Evolutionary conservation across 768 basidiomycete genomes (phyloP), one percentile per base, ranked within the genome.

Genomic region (Mycena floridula): DNA sequence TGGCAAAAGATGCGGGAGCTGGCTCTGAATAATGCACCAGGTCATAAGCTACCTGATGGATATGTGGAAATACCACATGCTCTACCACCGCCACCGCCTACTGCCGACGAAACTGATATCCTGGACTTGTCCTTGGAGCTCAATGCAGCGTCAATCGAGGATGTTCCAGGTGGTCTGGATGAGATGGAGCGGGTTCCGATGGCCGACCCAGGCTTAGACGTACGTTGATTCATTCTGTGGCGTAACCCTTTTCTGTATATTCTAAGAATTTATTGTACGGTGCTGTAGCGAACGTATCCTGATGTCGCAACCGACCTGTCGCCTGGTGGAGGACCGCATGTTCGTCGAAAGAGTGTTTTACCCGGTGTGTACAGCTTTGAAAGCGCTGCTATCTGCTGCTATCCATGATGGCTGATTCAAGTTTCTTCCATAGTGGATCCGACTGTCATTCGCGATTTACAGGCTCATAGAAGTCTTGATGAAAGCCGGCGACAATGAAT

Each of bases 301-400:
- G 84, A 84, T 54, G 68, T 82, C 43, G 76, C 74, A 46, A 67
- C 75, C 53, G 77, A 82, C 47, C 78, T 79, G 54, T 77, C 77
- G 37, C 70, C 79, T 24, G 62, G 75, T 44, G 67, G 72, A 46
- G 79, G 82, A 36, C 74, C 92, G 43, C 95, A 99, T 65, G 81
- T 94, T 25, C 82, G 95, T 54, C 78, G 95, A 63, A 96, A 93
- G 73, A 95, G 91, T 56, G 93, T 95, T 38, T 73, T 97, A 49
- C 94, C 92, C 68, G 85, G 89, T 89, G 61, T 57, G 67, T 65
- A 22, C 46, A 46, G 41, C 26, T 46, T 42, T 52, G 46, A 46
- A 36, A 39, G 52, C 54, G 42, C 49, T 53, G 38, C 36, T 43
- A 1, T 44, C 39, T 44, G n/a, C 25, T 23, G n/a, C n/a, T n/a